Evolutionary conservation across 371 early-diverging fungal species (phyloP), one percentile per base, ranked within the genome.

Genomic region (Mortierella sp.): DNA sequence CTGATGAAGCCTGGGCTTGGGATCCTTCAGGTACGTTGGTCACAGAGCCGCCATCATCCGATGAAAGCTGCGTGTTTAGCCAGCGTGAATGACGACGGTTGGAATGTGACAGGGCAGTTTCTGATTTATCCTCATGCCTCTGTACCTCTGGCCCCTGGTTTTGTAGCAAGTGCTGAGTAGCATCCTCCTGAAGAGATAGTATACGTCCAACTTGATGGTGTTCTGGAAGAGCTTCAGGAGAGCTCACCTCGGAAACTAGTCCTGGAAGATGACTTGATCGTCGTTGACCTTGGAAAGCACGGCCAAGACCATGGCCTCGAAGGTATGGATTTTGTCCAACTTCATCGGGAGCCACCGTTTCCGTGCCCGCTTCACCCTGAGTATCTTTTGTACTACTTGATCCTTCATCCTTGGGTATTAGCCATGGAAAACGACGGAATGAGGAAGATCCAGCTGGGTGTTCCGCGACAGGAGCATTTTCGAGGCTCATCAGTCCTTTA

Each of bases 41-140:
- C 6, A n/a, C 58, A 23, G 66, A 60, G n/a, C 60, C 64, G 11
- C 51, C 64, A 37, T 73, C 68, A 3, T 73, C 64, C 0, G 73
- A 67, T 0, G 74, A 67, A 14, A 73, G 51, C 30, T 73, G 74
- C 1, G 74, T 60, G 51, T 64, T 73, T 21, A 68, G 29, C 68
- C 63, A 68, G 45, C 68, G 64, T 2, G 74, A 68, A 37, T 68
- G 60, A 11, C 68, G 67, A 23, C n/a, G 55, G 26, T 16, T 73
- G 74, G 15, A 73, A 16, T 37, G 37, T 9, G 37, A 37, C 37
- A 37, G 9, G 9, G 37, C 37, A 3, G 37, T 37, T 37, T 37
- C 37, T 9, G 37, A 37, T 37, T 37, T 37, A 9, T 37, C 37
- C 9, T 37, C 37, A 5, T 3, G 37, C 9, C 37, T 37, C 3